Evolutionary conservation across 1,284 basidiomycete species (phyloP).

Genomic region (Microbotryum lychnidis-dioicae): DNA sequence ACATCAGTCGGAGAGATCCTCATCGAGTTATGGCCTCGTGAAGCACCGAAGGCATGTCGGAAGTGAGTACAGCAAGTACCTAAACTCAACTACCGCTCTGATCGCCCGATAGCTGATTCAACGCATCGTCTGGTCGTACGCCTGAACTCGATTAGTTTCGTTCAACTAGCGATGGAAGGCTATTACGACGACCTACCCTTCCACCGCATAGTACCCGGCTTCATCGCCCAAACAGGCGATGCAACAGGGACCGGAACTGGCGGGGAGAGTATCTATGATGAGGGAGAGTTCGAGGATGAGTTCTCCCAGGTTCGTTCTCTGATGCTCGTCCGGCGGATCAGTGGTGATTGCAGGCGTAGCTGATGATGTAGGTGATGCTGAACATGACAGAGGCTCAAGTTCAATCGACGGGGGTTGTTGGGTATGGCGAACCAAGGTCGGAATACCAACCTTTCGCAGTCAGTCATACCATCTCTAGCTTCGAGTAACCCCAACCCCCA

Average conservation of each 20-base stretch:
- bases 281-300: conserved; percentile 33
- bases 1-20: conserved; percentile 81
- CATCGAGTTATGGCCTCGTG: conserved; percentile 90
- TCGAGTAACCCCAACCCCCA: neutral
- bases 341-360: neutral
- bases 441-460: conserved; percentile 42
- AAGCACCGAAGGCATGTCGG: conserved; percentile 85
- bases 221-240: conserved; percentile 93
- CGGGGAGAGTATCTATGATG: conserved; percentile 49
- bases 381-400: conserved; percentile 66
- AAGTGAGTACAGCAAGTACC: conserved; percentile 69
- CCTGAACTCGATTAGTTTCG: conserved; percentile 13
- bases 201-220: conserved; percentile 78
- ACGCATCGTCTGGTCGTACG: neutral
- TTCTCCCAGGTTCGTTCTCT: conserved; percentile 17
- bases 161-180: conserved; percentile 45
- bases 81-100: conserved; percentile 35
- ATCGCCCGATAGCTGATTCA: conserved; percentile 18
- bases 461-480: conserved; percentile 29
- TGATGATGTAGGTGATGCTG: neutral
- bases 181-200: conserved; percentile 95
- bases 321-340: no score
- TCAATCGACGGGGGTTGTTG: conserved; percentile 75
- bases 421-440: conserved; percentile 84
- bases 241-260: conserved; percentile 82